These are phyloP conservation scores for Candida wancherniae DNA, from an alignment of 805 yeast species.

Conservation along the genomic window DNA sequence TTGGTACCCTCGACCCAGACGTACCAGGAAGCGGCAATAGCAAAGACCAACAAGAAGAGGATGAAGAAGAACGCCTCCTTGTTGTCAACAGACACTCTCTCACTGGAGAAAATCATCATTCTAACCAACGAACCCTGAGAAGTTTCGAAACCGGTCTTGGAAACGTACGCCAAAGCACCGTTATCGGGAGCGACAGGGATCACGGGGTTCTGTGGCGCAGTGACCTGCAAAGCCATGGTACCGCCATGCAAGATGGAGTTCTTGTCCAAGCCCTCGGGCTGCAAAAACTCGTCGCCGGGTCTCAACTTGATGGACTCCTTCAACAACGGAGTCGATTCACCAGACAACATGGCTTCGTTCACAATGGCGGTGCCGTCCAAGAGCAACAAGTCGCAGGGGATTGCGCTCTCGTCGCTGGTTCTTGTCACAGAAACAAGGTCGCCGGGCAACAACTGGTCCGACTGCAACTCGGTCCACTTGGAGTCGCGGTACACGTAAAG, in stretches of 20 bases:
- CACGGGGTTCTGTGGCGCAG: constrained; percentile 51
- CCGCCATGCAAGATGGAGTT: constrained; percentile 92
- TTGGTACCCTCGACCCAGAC: constrained; percentile 97
- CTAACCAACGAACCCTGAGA: constrained; percentile 96
- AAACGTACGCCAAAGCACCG: constrained; percentile 87
- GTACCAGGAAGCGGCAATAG: constrained; percentile 93
- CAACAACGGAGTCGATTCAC: constrained; percentile 94
- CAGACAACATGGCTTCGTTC: constrained; percentile 98
- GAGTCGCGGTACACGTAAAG: constrained; percentile 67
- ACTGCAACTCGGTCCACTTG: constrained; percentile 64
- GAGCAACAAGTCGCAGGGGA: constrained; percentile 89
- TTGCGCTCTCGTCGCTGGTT: constrained; percentile 84
- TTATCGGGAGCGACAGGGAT: constrained; percentile 75
- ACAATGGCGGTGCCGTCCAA: constrained; percentile 91
- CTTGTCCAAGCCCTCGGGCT: constrained; percentile 80
- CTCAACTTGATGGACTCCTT: constrained; percentile 88
- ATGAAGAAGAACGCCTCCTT: constrained; percentile 91
- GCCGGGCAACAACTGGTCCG: constrained; percentile 82
- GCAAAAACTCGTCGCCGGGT: constrained; percentile 62
- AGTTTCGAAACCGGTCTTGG: constrained; percentile 97
- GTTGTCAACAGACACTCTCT: constrained; percentile 93
- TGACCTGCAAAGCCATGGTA: constrained; percentile 90
- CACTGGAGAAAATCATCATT: constrained; percentile 95
- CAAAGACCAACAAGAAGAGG: constrained; percentile 82
- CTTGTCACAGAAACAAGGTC: constrained; percentile 85